Base-by-base conservation (phyloP, 1,284 basidiomycete genomes). In the Papiliotrema laurentii region DNA sequence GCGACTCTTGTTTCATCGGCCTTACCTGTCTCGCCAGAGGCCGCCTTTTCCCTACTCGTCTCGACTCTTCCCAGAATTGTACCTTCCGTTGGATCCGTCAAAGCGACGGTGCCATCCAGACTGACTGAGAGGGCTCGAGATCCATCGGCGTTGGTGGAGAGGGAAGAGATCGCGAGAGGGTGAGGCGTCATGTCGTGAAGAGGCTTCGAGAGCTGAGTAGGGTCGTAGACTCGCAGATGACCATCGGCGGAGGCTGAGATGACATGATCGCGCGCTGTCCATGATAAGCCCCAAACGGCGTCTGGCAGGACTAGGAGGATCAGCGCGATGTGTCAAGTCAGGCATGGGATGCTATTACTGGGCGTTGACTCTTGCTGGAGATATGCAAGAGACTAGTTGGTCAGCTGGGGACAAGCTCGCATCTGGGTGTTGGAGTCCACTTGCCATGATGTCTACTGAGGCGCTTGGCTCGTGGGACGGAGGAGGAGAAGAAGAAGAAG, bases 61-160 rank as follows among this genome's bases (percentile, higher is more conserved):
- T 89, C 87, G 50, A 82, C 80, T 46, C 77, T 80, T 2, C 80
- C 85, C 1, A 81, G 67, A 2, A 84, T 65, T 28, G 78, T 75
- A 2, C 83, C 84, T 13, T 73, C 79, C 31, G 78, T 72, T 37
- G 88, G 63, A 63, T 90, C 83, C 78, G 83, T 83, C 14, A 91
- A 71, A 41, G 74, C 79, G 0, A 86, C 88, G 22, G 84, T 78
- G 0, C 89, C 89, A 59, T 92, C 89, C 13, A 92, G 76, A 41
- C 84, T 85, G 58, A 88, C 87, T 57, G 83, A 85, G 33, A 92
- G 67, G 0, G 81, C 86, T 25, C 73, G 76, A 39, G 74, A 76
- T 5, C 86, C 88, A 51, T 82, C 78, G 0, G 78, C 75, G 18
- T 83, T 79, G 4, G 81, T 80, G 6, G 86, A 87, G 22, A 91